Base-by-base conservation (phyloP, 2,329 filamentous ascomycete species). In the Daldinia eschscholtzii region DNA sequence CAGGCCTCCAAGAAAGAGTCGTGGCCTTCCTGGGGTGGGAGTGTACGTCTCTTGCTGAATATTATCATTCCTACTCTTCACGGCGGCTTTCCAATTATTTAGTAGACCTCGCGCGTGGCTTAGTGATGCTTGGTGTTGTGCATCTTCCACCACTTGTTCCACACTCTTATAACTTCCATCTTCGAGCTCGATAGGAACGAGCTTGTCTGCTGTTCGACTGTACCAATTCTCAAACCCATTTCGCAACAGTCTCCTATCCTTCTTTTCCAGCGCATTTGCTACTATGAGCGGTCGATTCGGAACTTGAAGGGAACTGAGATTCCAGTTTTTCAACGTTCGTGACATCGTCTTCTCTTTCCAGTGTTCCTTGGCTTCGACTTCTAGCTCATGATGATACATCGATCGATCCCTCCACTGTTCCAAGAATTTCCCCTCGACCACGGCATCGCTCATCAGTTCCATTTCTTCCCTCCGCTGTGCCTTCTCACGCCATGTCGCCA, bases 1-100 rank as follows among this genome's bases (percentile, higher is more conserved):
- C 28, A 77, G 66, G 30, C 70, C 66, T 15, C 75, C 76, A 12
- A 76, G 67, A 26, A 79, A 72, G 20, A 79, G 64, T 10, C 68
- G 75, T 23, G 77, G 77, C 52, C 77, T 73, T 26, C 76, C 77
- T n/a, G 77, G 77, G 10, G 77, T 79, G 12, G 77, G 72, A 39
- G 72, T 72, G 56, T 77, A 79, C 3, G 57, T 60, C 44, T 75
- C 72, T 23, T 72, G 68, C 39, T 56, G 72, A 9, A 53, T 59
- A 44, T 35, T 55, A 30, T 70, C 67, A 26, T 60, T 62, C 53
- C 60, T 70, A 5, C 23, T 65, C 30, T 68, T 68, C 28, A 68
- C 67, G 1, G 71, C 71, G 18, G 67, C 65, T 63, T 73, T 73
- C 76, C 76, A 77, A 9, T 63, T 70, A 15, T 70, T 53, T 7